Conservation (phyloP, 176 grass and related monocot genomes). For the Cenchrus purpureus region DNA sequence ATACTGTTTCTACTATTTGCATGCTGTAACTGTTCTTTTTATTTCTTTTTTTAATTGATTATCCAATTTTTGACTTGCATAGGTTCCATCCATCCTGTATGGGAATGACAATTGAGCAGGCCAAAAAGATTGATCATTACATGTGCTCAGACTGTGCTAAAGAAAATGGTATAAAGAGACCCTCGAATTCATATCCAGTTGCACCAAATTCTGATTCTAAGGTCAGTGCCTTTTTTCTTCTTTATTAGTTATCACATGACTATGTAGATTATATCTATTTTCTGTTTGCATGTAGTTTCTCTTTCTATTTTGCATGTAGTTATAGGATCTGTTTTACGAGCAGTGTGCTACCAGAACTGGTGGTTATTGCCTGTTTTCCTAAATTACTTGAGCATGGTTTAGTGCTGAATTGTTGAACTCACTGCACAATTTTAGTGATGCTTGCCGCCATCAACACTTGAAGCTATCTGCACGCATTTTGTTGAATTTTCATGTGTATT, state of each 20-base stretch:
- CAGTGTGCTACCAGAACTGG: constrained; percentile 14
- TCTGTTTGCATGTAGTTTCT: constrained; percentile 27
- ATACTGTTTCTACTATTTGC: constrained; percentile 33
- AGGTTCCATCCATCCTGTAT: constrained; percentile 98
- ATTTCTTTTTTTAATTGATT: constrained; percentile 18
- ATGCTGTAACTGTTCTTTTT: constrained; percentile 29
- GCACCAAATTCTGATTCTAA: constrained; percentile 66
- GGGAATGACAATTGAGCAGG: constrained; percentile 90
- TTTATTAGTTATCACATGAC: not conserved
- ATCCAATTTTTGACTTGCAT: constrained; percentile 30
- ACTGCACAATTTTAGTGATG: not conserved
- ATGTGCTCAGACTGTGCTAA: constrained; percentile 73
- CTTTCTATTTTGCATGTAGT: not conserved
- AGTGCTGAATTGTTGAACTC: not conserved
- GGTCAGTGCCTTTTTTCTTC: constrained; percentile 41
- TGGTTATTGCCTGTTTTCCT: constrained; percentile 22
- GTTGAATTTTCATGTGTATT: not conserved
- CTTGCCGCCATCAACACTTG: constrained; percentile 31
- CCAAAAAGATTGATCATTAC: constrained; percentile 81
- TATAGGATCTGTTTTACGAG: constrained; percentile 3
- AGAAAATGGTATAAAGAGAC: constrained; percentile 77
- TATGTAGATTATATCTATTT: constrained; percentile 3
- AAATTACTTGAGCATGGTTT: constrained; percentile 14
- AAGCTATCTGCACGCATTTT: not conserved
- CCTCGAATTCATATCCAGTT: constrained; percentile 54